Conservation (phyloP, 2,329 filamentous ascomycete genomes). For the Hypoxylon sp. region DNA sequence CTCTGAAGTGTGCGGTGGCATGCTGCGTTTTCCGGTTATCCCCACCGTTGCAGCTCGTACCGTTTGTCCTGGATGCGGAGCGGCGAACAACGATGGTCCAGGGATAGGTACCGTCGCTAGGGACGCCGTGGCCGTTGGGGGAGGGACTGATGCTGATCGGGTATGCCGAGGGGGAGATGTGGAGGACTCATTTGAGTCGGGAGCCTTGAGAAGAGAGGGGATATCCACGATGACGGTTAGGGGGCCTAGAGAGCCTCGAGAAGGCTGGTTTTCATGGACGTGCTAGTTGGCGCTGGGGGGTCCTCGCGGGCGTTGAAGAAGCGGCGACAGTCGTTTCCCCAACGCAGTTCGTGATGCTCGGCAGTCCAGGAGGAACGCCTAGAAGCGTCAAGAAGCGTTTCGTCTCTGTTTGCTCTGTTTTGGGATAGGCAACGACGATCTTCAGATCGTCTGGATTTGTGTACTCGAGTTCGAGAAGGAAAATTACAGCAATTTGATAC, state of each 20-base stretch:
- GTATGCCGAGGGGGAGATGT: constrained; percentile 61
- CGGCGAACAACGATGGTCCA: constrained; percentile 49
- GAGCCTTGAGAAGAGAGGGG: constrained; percentile 85
- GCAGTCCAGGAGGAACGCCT: constrained; percentile 31
- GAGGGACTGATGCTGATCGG: constrained; percentile 57
- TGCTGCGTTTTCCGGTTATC: constrained; percentile 62
- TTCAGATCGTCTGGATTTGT: constrained; percentile 18
- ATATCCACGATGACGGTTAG: constrained; percentile 90
- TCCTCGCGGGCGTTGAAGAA: constrained; percentile 24
- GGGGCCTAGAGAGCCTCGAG: constrained; percentile 56
- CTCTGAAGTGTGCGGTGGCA: constrained; percentile 69
- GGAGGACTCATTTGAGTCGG: constrained; percentile 80
- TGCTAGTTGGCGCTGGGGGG: constrained; percentile 43
- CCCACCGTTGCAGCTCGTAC: constrained; percentile 51
- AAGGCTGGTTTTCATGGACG: constrained; percentile 55
- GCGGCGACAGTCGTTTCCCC: constrained; percentile 24
- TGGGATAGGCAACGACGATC: constrained; percentile 14
- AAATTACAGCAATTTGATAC: constrained; percentile 22
- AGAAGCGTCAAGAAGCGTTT: constrained; percentile 39
- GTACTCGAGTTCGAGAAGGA: constrained; percentile 18
- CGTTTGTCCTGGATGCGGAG: constrained; percentile 50
- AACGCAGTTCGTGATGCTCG: constrained; percentile 35
- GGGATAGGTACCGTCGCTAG: constrained; percentile 51
- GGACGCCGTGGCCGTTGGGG: constrained; percentile 58
- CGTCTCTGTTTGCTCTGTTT: constrained; percentile 35